A percentile compares a stretch with the other conserved stretches of the same genome.
These are phyloP conservation scores for Hypoxylon fragiforme DNA, from an alignment of 495 filamentous ascomycete genomes.

Conservation along the genomic window DNA sequence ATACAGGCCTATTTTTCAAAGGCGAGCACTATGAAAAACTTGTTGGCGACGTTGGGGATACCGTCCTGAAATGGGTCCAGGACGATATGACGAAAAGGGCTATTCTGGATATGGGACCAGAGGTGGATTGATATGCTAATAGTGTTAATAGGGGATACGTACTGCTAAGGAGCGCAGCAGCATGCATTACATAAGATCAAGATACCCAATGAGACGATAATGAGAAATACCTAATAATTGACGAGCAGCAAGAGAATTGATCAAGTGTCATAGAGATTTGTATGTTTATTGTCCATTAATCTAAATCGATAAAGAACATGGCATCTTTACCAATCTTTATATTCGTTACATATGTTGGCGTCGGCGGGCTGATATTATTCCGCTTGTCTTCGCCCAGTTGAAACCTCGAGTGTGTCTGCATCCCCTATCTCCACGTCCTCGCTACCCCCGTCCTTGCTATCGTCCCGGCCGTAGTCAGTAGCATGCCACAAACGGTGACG, in stretches of 20 bases:
- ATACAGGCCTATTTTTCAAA: constrained; percentile 79
- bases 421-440: constrained; percentile 11
- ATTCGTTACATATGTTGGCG: neutral
- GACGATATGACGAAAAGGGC: constrained; percentile 51
- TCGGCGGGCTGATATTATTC: neutral
- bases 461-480: neutral
- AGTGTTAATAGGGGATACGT: neutral
- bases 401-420: neutral
- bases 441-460: neutral
- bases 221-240: neutral
- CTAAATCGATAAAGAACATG: constrained; percentile 13
- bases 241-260: neutral
- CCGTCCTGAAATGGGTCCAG: constrained; percentile 73
- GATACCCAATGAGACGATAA: too few relatives aligned
- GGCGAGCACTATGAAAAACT: constrained; percentile 72
- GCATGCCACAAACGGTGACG: too few relatives aligned
- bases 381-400: neutral
- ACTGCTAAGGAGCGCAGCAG: too few relatives aligned
- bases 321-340: neutral
- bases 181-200: too few relatives aligned
- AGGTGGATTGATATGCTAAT: neutral
- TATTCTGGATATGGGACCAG: constrained; percentile 33
- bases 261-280: neutral
- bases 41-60: constrained; percentile 71
- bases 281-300: constrained; percentile 1